phyloP scores from a whole-genome alignment of 495 filamentous ascomycete genomes.

The Lepidopterella palustris region DNA sequence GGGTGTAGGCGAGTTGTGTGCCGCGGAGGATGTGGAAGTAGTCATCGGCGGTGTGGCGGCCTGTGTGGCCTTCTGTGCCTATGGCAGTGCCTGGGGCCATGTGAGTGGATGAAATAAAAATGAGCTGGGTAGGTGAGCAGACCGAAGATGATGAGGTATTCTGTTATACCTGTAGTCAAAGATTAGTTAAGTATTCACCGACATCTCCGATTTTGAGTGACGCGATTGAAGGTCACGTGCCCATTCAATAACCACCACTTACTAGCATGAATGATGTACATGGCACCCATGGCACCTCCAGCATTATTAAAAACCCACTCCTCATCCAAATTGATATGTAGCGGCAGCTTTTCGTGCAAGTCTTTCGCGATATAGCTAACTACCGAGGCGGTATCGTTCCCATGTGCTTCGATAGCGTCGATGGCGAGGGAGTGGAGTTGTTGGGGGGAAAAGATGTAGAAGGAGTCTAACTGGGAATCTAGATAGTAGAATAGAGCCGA shows the following conservation, averaged over 20 bases:
- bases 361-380: constrained; percentile 57
- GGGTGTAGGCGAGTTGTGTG: constrained; percentile 63
- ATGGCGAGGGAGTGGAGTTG: constrained; percentile 63
- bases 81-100: constrained; percentile 71
- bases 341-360: constrained; percentile 39
- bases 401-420: constrained; percentile 58
- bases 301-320: constrained; percentile 63
- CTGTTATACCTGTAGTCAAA: constrained; percentile 11
- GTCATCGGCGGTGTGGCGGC: constrained; percentile 82
- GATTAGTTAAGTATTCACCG: background rate
- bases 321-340: constrained; percentile 48
- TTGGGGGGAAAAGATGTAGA: constrained; percentile 68
- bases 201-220: background rate
- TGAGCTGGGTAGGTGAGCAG: constrained; percentile 5
- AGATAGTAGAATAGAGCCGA: constrained; percentile 55
- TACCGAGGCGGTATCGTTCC: constrained; percentile 62
- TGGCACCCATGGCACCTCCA: constrained; percentile 68
- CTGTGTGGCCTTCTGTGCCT: constrained; percentile 81
- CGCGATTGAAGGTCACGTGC: background rate
- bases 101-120: background rate
- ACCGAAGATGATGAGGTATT: constrained; percentile 28
- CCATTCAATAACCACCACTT: constrained; percentile 15
- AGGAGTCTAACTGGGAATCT: constrained; percentile 62
- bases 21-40: constrained; percentile 86
- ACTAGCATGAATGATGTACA: constrained; percentile 86